Evolutionary conservation across 495 filamentous ascomycete species (phyloP).

Genomic region (Neurospora sp.): DNA sequence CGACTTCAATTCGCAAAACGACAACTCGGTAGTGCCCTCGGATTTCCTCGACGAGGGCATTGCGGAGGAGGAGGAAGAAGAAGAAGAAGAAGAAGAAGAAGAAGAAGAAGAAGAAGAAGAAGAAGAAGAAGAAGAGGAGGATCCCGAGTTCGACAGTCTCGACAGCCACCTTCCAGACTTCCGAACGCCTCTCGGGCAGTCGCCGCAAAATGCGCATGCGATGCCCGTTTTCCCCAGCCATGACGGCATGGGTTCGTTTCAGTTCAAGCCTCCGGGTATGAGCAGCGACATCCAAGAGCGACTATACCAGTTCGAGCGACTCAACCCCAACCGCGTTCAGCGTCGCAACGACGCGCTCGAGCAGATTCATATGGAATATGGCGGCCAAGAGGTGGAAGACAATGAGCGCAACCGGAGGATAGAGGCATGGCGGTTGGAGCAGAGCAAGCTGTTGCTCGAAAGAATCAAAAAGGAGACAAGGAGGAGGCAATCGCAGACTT

Average conservation of each 20-base stretch:
- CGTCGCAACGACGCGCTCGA: constrained; percentile 54
- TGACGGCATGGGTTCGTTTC: constrained; percentile 82
- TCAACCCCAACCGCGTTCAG: constrained; percentile 63
- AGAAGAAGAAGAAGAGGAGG: constrained; percentile 45
- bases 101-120: constrained; percentile 41
- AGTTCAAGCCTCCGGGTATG: constrained; percentile 31
- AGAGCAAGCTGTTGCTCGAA: constrained; percentile 72
- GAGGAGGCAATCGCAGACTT: constrained; percentile 39
- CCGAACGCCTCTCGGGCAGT: constrained; percentile 42
- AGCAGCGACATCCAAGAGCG: constrained; percentile 57
- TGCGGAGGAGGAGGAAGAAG: constrained; percentile 46
- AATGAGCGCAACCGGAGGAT: constrained; percentile 69
- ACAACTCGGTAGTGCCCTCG: constrained; percentile 32
- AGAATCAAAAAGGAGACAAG: constrained; percentile 82
- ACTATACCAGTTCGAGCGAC: constrained; percentile 75
- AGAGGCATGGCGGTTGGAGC: constrained; percentile 85
- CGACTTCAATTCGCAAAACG: constrained; percentile 30
- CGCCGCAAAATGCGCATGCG: constrained; percentile 15
- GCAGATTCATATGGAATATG: constrained; percentile 38
- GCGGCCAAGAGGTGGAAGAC: constrained; percentile 48
- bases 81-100: constrained; percentile 41
- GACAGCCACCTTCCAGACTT: constrained; percentile 86
- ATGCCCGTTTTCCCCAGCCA: constrained; percentile 72
- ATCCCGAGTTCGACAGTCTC: constrained; percentile 79
- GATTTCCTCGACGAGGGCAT: constrained; percentile 39